A percentile compares a stretch with the other conserved stretches of the same genome.
These are phyloP conservation scores for Zygosaccharomyces lentus DNA, from an alignment of 805 yeast species.

Conservation along the genomic window DNA sequence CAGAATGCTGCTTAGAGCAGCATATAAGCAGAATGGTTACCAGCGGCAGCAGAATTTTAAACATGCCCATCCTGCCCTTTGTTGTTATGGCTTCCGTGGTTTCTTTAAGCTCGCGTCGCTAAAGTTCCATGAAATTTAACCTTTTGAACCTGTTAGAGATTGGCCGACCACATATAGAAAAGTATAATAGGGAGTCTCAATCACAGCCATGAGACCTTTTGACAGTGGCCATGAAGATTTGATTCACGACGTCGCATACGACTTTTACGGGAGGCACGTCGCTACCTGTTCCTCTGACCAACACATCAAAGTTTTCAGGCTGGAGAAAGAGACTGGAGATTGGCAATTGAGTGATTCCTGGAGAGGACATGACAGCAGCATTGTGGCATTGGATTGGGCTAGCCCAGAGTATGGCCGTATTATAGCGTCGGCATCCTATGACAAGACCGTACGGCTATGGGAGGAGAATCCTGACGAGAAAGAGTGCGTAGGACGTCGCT, in stretches of 20 bases:
- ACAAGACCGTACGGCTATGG: constrained; percentile 84
- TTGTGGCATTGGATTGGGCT: constrained; percentile 85
- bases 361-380: constrained; percentile 91
- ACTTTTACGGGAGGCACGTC: constrained; percentile 84
- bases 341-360: constrained; percentile 88
- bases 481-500: constrained; percentile 73
- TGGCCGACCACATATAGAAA: background rate
- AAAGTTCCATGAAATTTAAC: background rate
- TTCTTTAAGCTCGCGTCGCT: background rate
- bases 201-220: constrained; percentile 55
- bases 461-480: constrained; percentile 81
- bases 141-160: background rate
- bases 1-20: constrained; percentile 23
- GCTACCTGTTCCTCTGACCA: constrained; percentile 97
- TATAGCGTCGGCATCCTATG: constrained; percentile 84
- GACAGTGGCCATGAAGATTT: constrained; percentile 90
- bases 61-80: constrained; percentile 8
- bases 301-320: constrained; percentile 82
- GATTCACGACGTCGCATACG: constrained; percentile 85
- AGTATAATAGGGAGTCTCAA: background rate
- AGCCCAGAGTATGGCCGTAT: constrained; percentile 90
- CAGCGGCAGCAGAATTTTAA: constrained; percentile 11
- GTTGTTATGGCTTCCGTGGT: background rate
- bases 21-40: constrained; percentile 16
- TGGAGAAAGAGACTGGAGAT: constrained; percentile 56